phyloP scores from a whole-genome alignment of 495 filamentous ascomycete species.

The Parathielavia appendiculata region DNA sequence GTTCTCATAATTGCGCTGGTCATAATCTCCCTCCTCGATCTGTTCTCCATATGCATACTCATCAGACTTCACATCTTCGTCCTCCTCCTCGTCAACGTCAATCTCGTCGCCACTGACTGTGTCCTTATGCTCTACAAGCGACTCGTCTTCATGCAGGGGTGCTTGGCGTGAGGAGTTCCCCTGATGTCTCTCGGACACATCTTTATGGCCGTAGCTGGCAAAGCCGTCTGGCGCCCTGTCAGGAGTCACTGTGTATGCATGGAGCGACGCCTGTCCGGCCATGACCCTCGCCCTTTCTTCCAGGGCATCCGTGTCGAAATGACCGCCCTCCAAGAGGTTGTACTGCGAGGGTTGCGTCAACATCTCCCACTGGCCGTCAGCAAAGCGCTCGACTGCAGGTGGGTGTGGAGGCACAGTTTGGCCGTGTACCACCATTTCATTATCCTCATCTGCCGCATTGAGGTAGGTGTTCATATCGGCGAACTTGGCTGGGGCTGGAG shows the following conservation, averaged over 20 bases:
- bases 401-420: constrained; percentile 6
- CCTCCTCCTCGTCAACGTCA: constrained; percentile 19
- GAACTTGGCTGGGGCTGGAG: constrained; percentile 12
- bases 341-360: constrained; percentile 23
- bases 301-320: constrained; percentile 25
- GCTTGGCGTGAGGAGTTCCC: not conserved
- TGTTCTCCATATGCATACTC: constrained; percentile 25
- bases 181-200: not conserved
- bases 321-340: constrained; percentile 26
- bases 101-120: constrained; percentile 11
- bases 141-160: constrained; percentile 1
- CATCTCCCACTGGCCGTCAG: constrained; percentile 25
- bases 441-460: constrained; percentile 9
- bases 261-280: constrained; percentile 12
- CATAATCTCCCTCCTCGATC: constrained; percentile 32
- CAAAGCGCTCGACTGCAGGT: constrained; percentile 18
- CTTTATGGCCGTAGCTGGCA: constrained; percentile 23
- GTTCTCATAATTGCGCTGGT: constrained; percentile 26
- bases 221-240: constrained; percentile 25
- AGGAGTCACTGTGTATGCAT: constrained; percentile 9
- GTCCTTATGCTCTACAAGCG: constrained; percentile 17
- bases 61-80: constrained; percentile 23
- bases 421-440: constrained; percentile 9
- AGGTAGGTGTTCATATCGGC: constrained; percentile 19
- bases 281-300: constrained; percentile 14